Base-by-base conservation (phyloP, 164 flowering plant genomes). In the Liriodendron chinense region DNA sequence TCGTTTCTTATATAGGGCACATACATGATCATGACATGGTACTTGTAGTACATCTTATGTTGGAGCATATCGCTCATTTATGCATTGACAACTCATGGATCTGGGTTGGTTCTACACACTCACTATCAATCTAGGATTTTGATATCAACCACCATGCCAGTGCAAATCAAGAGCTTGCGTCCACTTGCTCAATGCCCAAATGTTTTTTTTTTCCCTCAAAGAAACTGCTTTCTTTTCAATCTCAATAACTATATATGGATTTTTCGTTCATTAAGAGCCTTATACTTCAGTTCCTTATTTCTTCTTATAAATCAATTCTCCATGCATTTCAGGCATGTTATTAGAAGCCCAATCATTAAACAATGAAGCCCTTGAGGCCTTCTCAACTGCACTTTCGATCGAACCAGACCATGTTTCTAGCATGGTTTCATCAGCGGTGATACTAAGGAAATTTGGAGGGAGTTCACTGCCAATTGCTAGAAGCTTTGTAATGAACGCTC, bases 401-500 rank as follows among this genome's bases (percentile, higher is more conserved):
- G 93, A 94, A 23, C 93, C 98, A 21, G 89, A 94, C 78, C 82
- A 89, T 62, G 93, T 89, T 10, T 94, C 98, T 0, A 90, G 97
- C 78, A 87, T 94, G 75, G 83, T 96, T 71, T 91, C 98, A 50
- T 84, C 90, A n/a, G 97, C 98, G 34, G 81, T 78, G 71, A 77
- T 91, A 64, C 74, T 94, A 72, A 82, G 89, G 79, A 88, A 88
- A 71, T 78, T 82, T 71, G 90, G 92, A 1, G 69, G 63, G 50
- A 73, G 80, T 4, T 83, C 89, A 9, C 79, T 89, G 26, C 91
- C 93, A 5, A 82, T 87, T 67, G 96, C 98, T 1, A 87, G 89
- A 82, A 94, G 97, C 84, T 87, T 89, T 69, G 73, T 96, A 47
- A 89, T 94, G 98, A 89, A 84, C 75, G 97, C 98, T 8, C 68